Conservation (phyloP, 2,329 filamentous ascomycete genomes). For the Talaromyces marneffei region DNA sequence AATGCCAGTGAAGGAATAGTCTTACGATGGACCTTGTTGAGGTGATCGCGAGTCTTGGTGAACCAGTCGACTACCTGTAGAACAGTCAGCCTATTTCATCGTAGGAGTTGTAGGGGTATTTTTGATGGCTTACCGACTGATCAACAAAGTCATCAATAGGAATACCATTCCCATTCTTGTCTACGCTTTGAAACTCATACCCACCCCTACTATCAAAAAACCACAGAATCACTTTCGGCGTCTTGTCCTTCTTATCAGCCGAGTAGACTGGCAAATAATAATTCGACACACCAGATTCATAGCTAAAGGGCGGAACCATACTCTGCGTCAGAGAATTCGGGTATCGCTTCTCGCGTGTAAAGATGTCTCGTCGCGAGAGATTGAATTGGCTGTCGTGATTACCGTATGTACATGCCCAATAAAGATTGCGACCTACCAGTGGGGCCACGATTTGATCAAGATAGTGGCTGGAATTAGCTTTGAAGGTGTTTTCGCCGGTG, state of each 20-base stretch:
- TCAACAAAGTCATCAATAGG: conserved; percentile 39
- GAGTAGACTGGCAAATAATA: conserved; percentile 51
- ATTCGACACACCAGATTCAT: conserved; percentile 45
- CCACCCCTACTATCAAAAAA: conserved; percentile 66
- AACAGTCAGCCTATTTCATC: neutral
- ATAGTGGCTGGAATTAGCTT: conserved; percentile 52
- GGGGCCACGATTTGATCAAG: conserved; percentile 56
- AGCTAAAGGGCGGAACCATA: conserved; percentile 30
- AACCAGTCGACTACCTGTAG: conserved; percentile 42
- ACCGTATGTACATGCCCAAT: conserved; percentile 65
- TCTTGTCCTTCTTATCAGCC: conserved; percentile 33
- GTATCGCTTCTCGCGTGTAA: conserved; percentile 35
- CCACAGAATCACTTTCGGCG: conserved; percentile 54
- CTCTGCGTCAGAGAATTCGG: conserved; percentile 39
- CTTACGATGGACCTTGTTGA: conserved; percentile 27
- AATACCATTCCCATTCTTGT: neutral
- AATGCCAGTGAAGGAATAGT: conserved; percentile 40
- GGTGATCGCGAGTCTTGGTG: conserved; percentile 23
- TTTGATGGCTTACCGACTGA: conserved; percentile 23
- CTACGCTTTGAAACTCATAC: conserved; percentile 37
- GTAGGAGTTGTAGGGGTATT: neutral
- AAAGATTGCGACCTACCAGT: conserved; percentile 49
- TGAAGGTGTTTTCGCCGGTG: conserved; percentile 58
- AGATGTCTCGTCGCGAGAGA: conserved; percentile 44
- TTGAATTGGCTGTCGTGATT: conserved; percentile 63